Percentiles rank a stretch among this genome's conserved stretches.
phyloP scores from a whole-genome alignment of 768 basidiomycete genomes.

The Mrakia gelida region DNA sequence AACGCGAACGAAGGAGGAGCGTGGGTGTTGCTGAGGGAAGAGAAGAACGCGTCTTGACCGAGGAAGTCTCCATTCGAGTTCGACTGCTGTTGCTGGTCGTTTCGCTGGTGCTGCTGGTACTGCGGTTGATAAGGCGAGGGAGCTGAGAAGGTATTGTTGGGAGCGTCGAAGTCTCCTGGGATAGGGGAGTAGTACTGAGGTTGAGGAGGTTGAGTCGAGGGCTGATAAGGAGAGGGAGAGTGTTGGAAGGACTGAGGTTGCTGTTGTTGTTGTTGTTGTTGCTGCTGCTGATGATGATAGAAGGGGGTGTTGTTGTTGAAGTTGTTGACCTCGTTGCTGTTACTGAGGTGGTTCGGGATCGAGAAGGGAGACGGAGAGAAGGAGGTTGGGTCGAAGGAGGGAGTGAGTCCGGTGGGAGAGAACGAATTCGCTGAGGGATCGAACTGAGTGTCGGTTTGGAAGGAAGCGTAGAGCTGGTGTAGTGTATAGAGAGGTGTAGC shows the following conservation, averaged over 20 bases:
- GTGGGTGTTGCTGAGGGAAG: background rate
- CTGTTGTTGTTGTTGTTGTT: background rate
- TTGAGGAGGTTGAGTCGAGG: background rate
- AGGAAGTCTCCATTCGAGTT: background rate
- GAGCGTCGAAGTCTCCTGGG: background rate
- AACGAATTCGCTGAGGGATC: background rate
- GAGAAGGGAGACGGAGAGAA: background rate
- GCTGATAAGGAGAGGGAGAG: background rate
- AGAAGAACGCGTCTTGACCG: background rate
- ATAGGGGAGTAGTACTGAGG: background rate
- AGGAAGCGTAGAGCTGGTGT: background rate
- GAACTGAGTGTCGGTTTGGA: conserved; percentile 1
- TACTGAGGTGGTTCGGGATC: background rate
- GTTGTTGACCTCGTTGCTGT: no score
- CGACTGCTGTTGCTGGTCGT: no score
- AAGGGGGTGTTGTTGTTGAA: no score
- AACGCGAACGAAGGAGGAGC: background rate
- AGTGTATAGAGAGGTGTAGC: no score
- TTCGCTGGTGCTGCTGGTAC: background rate
- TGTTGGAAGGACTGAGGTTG: no score
- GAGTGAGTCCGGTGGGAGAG: background rate
- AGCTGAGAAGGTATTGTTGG: background rate
- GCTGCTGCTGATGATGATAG: no score
- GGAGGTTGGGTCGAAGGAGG: background rate
- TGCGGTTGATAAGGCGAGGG: background rate